A percentile compares a stretch with the other conserved stretches of the same genome.
These are phyloP conservation scores for Xylaria acuta DNA, from an alignment of 495 filamentous ascomycete species.

Conservation along the genomic window DNA sequence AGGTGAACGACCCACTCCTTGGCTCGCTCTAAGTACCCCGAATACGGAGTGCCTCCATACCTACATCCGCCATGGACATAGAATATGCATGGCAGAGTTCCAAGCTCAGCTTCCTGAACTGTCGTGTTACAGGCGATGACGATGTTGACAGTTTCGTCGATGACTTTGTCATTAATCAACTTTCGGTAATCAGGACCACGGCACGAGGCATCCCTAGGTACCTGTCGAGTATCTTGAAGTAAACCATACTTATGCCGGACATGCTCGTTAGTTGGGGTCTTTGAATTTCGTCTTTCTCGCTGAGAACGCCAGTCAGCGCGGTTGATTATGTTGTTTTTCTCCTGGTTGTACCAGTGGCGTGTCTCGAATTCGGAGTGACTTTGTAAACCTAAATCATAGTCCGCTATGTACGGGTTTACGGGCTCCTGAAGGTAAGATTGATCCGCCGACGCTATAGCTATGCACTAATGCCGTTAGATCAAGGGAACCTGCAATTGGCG, in stretches of 20 bases:
- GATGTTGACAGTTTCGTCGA: conserved; percentile 30
- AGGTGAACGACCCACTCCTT: conserved; percentile 18
- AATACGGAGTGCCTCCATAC: conserved; percentile 27
- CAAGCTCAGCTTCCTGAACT: conserved; percentile 3
- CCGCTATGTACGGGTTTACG: conserved; percentile 21
- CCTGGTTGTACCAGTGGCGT: conserved; percentile 14
- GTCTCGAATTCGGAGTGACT: conserved; percentile 20
- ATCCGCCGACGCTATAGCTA: conserved; percentile 9
- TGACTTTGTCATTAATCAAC: conserved; percentile 20
- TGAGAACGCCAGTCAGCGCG: conserved; percentile 26
- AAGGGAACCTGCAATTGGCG: not conserved
- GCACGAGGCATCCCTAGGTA: conserved; percentile 12
- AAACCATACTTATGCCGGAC: conserved; percentile 12
- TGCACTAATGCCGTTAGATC: conserved; percentile 20
- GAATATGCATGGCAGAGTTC: conserved; percentile 27
- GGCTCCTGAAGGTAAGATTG: conserved; percentile 25
- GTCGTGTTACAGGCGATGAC: conserved; percentile 17
- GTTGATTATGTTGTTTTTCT: conserved; percentile 1
- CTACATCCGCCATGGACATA: conserved; percentile 25
- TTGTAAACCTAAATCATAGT: conserved; percentile 18
- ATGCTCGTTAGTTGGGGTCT: conserved; percentile 13
- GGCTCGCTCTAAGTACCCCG: conserved; percentile 24
- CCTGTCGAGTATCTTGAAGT: conserved; percentile 15
- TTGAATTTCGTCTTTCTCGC: conserved; percentile 17
- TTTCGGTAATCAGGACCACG: conserved; percentile 16